Percentiles rank a stretch among this genome's conserved stretches.
Conservation (phyloP, 176 grass and related monocot species). For the Thalia dealbata region DNA sequence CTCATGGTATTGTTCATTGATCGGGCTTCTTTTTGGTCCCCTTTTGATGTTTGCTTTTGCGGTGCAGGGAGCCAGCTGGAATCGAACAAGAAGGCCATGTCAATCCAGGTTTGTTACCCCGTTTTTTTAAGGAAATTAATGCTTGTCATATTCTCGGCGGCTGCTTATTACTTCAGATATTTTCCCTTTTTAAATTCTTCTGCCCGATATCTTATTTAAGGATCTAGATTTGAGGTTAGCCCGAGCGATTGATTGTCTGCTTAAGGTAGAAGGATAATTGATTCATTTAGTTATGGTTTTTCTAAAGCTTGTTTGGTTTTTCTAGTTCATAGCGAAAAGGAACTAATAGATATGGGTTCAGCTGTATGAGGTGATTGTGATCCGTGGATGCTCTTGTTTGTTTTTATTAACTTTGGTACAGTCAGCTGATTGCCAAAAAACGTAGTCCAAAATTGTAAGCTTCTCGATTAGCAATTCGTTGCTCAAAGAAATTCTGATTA, state of each 20-base stretch:
- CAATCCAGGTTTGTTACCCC: constrained; percentile 42
- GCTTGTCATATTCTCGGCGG: background rate
- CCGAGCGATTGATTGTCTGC: background rate
- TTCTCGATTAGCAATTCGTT: too few species aligned
- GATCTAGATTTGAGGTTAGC: background rate
- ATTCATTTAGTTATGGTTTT: background rate
- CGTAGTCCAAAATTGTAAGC: too few species aligned
- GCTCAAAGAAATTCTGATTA: too few species aligned
- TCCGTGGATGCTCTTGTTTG: background rate
- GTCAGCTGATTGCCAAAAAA: background rate
- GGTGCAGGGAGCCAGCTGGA: constrained; percentile 46
- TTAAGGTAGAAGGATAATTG: background rate
- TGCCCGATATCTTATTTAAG: background rate
- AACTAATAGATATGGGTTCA: background rate
- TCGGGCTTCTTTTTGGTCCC: background rate
- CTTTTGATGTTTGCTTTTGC: background rate
- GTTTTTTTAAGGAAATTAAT: background rate
- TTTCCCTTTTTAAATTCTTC: background rate
- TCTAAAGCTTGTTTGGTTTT: background rate
- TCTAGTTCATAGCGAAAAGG: background rate
- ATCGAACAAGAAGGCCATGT: constrained; percentile 64
- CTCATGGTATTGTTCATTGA: background rate
- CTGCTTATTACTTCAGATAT: background rate
- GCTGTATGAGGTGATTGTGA: background rate
- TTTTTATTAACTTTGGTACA: background rate